A percentile compares a stretch with the other conserved stretches of the same genome.
phyloP scores from a whole-genome alignment of 805 yeast genomes.

The Lipomyces mesembrius region DNA sequence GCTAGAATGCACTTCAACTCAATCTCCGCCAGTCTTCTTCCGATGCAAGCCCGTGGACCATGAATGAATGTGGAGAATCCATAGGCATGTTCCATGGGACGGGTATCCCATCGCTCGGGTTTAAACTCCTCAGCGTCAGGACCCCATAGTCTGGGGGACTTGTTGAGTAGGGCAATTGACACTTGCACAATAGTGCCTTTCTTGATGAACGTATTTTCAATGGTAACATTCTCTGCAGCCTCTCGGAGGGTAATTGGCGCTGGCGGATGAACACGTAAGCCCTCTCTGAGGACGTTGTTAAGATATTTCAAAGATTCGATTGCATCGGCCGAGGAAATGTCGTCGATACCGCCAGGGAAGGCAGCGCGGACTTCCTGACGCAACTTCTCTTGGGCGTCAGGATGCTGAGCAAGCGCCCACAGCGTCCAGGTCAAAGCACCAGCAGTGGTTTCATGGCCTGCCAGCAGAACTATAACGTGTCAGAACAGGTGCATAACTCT shows the following conservation, averaged over 20 bases:
- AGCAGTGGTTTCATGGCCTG: slow-evolving; percentile 37
- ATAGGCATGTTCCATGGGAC: slow-evolving; percentile 17
- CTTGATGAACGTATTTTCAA: slow-evolving; percentile 13
- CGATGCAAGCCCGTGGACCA: slow-evolving; percentile 34
- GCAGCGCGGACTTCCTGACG: slow-evolving; percentile 27
- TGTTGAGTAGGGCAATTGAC: slow-evolving; percentile 20
- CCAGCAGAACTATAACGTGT: slow-evolving; percentile 20
- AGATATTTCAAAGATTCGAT: slow-evolving; percentile 25
- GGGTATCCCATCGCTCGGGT: slow-evolving; percentile 33
- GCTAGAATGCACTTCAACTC: slow-evolving; percentile 26
- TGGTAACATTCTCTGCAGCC: slow-evolving; percentile 22
- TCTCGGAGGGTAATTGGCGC: slow-evolving; percentile 31
- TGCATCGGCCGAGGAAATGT: slow-evolving; percentile 16
- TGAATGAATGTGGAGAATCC: slow-evolving; percentile 30
- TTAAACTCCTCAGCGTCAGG: slow-evolving; percentile 28
- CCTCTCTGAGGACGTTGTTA: slow-evolving; percentile 27
- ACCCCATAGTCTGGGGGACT: slow-evolving; percentile 30
- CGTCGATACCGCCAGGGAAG: slow-evolving; percentile 28
- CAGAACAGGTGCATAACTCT: background rate
- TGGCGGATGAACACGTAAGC: slow-evolving; percentile 25
- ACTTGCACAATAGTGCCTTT: slow-evolving; percentile 28
- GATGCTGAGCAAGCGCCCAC: slow-evolving; percentile 19
- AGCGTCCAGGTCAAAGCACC: slow-evolving; percentile 27
- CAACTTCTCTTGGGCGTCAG: slow-evolving; percentile 23
- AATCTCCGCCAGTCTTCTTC: slow-evolving; percentile 30